A percentile compares a stretch with the other conserved stretches of the same genome.
These are phyloP conservation scores for Eimeria necatrix DNA, from an alignment of 169 alveolate species.

Conservation along the genomic window DNA sequence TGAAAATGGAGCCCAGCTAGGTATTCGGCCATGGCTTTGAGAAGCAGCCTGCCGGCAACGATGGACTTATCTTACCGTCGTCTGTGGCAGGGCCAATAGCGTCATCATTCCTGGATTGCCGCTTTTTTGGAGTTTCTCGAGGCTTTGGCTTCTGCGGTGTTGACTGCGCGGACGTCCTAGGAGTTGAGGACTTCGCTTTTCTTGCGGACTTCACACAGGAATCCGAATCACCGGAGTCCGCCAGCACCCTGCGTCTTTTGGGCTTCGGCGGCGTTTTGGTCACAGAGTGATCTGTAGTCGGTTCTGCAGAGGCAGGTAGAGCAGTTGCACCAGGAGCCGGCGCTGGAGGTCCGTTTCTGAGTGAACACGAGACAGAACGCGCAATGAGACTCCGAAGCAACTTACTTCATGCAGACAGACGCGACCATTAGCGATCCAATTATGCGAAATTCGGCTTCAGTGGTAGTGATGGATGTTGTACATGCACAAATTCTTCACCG, in stretches of 20 bases:
- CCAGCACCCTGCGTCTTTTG: constrained; percentile 52
- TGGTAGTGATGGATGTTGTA: too few relatives aligned
- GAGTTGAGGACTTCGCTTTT: constrained; percentile 28
- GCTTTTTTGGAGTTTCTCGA: constrained; percentile 28
- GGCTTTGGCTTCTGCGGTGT: constrained; percentile 43
- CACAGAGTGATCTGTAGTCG: not conserved
- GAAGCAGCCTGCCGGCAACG: too few relatives aligned
- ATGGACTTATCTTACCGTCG: not conserved
- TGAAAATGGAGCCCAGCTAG: too few relatives aligned
- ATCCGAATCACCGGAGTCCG: constrained; percentile 55
- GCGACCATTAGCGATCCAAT: not conserved
- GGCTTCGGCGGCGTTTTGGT: constrained; percentile 66
- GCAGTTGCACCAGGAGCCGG: not conserved
- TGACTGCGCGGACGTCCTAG: constrained; percentile 29
- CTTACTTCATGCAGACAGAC: not conserved
- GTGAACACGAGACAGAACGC: not conserved
- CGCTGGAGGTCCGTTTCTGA: not conserved
- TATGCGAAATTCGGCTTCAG: not conserved
- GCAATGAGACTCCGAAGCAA: too few relatives aligned
- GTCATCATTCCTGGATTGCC: not conserved
- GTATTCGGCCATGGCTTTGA: too few relatives aligned
- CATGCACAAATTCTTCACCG: not conserved
- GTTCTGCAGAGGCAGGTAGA: not conserved
- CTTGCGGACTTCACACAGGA: not conserved
- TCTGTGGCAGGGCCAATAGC: not conserved